A percentile compares a stretch with the other conserved stretches of the same genome.
Conservation (phyloP, 441 rosid genomes). For the Syzygium malaccense region DNA sequence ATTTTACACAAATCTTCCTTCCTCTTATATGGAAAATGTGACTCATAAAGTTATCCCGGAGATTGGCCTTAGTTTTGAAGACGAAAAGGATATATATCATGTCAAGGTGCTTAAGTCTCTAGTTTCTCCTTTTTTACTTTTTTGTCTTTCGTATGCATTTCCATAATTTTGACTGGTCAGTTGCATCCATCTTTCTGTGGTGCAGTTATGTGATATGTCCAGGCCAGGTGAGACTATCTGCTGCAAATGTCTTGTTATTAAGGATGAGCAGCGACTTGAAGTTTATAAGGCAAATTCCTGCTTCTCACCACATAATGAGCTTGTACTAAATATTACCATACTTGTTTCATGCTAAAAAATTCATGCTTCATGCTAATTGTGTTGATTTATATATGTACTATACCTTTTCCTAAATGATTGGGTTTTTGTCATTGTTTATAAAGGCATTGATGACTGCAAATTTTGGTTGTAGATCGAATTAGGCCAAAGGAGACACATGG, state of each 20-base stretch:
- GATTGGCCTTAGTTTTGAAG: background rate
- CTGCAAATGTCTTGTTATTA: background rate
- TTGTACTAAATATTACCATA: background rate
- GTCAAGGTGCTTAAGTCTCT: background rate
- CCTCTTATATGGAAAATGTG: background rate
- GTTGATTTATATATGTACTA: background rate
- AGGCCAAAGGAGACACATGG: slow-evolving; percentile 33
- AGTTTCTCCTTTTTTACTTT: background rate
- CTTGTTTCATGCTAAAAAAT: background rate
- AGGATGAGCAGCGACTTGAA: background rate
- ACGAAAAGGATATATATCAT: background rate
- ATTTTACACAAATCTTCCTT: slow-evolving; percentile 21
- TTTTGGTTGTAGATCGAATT: slow-evolving; percentile 35
- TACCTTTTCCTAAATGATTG: background rate
- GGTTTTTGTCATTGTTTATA: background rate
- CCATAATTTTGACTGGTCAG: background rate
- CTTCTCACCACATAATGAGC: background rate
- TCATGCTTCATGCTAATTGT: background rate
- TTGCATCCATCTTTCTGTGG: background rate
- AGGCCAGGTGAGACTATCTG: background rate
- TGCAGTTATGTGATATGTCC: background rate
- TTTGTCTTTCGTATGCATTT: background rate
- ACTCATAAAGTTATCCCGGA: background rate
- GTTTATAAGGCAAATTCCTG: background rate
- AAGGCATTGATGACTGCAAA: background rate